phyloP scores from a whole-genome alignment of 768 basidiomycete genomes.

The Megacollybia marginata region DNA sequence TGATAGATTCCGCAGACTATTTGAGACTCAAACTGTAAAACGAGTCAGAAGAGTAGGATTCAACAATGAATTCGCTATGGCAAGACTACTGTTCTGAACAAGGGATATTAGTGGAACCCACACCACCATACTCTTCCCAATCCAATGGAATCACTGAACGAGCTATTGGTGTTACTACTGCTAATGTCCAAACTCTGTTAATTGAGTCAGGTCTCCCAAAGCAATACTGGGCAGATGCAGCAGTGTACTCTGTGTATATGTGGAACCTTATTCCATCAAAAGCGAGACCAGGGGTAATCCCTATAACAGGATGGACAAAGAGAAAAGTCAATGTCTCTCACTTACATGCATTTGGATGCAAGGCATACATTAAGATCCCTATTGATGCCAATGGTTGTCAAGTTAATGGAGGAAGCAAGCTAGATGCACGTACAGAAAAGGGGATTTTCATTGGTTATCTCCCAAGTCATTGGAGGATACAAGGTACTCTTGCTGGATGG shows the following conservation, averaged over 20 bases:
- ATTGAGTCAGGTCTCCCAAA: background rate
- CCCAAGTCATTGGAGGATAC: background rate
- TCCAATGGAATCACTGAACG: slow-evolving; percentile 14
- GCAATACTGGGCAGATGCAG: background rate
- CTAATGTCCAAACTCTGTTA: background rate
- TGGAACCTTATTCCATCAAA: background rate
- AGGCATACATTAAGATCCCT: background rate
- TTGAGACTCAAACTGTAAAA: background rate
- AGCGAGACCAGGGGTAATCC: background rate
- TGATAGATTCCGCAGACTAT: background rate
- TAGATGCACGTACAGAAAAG: background rate
- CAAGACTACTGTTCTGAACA: slow-evolving; percentile 1
- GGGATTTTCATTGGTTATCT: slow-evolving; percentile 1
- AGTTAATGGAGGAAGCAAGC: background rate
- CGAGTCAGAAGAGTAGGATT: slow-evolving; percentile 17
- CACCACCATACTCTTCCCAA: slow-evolving; percentile 15
- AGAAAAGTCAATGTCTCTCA: background rate
- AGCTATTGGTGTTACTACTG: slow-evolving; percentile 10
- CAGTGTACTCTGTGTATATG: background rate
- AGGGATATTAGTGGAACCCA: slow-evolving; percentile 14
- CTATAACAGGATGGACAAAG: background rate
- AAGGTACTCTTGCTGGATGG: too few species aligned
- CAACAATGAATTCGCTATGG: slow-evolving; percentile 2
- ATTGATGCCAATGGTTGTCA: background rate
- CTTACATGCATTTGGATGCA: slow-evolving; percentile 1